These are phyloP conservation scores for Sugiyamaella mastotermitis DNA, from an alignment of 805 yeast species.

Conservation along the genomic window DNA sequence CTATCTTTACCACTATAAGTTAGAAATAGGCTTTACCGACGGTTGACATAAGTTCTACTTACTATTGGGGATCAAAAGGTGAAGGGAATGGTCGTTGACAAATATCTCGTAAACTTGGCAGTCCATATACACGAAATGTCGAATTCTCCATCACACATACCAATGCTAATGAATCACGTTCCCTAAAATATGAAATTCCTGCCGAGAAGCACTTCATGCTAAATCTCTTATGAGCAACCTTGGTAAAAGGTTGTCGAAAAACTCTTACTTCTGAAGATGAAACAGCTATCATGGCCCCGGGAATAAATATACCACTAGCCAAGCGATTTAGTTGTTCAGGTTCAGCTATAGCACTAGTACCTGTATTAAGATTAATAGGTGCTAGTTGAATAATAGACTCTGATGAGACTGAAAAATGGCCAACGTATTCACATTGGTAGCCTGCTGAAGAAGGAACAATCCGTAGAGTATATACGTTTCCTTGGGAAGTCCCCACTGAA, in stretches of 20 bases:
- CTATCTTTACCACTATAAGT: constrained; percentile 34
- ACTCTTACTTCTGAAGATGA: constrained; percentile 59
- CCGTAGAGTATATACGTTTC: constrained; percentile 61
- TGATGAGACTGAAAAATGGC: constrained; percentile 41
- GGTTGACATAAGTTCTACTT: neutral
- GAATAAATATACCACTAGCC: constrained; percentile 53
- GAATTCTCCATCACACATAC: constrained; percentile 17
- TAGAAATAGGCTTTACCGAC: constrained; percentile 8
- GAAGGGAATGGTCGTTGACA: constrained; percentile 42
- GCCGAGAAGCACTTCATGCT: constrained; percentile 43
- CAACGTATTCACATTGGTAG: constrained; percentile 47
- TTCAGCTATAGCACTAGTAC: constrained; percentile 61
- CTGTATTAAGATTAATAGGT: constrained; percentile 53
- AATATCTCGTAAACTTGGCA: constrained; percentile 62
- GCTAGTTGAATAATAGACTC: constrained; percentile 49
- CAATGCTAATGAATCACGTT: constrained; percentile 37
- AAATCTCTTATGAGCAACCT: constrained; percentile 57
- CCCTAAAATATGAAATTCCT: constrained; percentile 46
- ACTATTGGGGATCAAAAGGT: constrained; percentile 35
- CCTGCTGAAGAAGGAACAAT: constrained; percentile 61
- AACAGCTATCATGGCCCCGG: constrained; percentile 54
- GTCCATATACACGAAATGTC: constrained; percentile 33
- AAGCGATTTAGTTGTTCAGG: constrained; percentile 51
- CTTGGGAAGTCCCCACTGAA: constrained; percentile 70
- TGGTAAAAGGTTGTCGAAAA: constrained; percentile 52